Evolutionary conservation across 768 basidiomycete genomes (phyloP), one percentile per base, ranked within the genome.

Genomic region (Pleurotus tuoliensis): DNA sequence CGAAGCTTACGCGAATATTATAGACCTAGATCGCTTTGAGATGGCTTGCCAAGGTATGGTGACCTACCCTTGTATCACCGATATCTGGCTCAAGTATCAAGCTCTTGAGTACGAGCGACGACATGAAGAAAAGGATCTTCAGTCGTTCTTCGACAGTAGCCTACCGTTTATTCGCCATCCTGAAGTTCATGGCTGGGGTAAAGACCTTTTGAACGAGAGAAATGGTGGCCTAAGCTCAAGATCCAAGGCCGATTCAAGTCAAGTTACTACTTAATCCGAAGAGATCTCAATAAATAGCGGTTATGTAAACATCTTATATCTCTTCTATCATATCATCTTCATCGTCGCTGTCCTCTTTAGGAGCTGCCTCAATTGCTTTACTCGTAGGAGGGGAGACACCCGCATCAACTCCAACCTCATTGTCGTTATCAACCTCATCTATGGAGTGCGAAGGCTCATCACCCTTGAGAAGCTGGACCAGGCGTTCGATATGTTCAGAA

Each of bases 1-100:
- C n/a, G 13, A 13, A 41, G 41, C 30, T 57, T 6, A 56, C 27
- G 18, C 13, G n/a, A 24, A 38, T 12, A 6, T 15, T 12, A 22
- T 56, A 93, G 92, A 95, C 66, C 77, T 94, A 4, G 92, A 95
- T 66, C 78, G 89, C 5, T 86, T 93, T 56, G 92, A 95, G 68
- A 89, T 95, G 88, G 90, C 90, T 0, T 74, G 84, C 0, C 92
- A 95, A 79, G 92, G 89, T 82, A 12, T 18, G 65, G 30, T 46
- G 34, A 45, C 46, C 2, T 38, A 5, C 6, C 38, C n/a, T 5
- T 34, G 4, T 18, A 24, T 43, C 41, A 18, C 11, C 8, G 9
- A 39, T 22, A 12, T 12, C 4, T 38, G 48, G 49, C 13, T 30
- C 45, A 37, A 8, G 25, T 15, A 30, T 45, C 7, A 50, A 92